Base-by-base conservation (phyloP, 2,329 filamentous ascomycete species). In the Alternaria ventricosa region DNA sequence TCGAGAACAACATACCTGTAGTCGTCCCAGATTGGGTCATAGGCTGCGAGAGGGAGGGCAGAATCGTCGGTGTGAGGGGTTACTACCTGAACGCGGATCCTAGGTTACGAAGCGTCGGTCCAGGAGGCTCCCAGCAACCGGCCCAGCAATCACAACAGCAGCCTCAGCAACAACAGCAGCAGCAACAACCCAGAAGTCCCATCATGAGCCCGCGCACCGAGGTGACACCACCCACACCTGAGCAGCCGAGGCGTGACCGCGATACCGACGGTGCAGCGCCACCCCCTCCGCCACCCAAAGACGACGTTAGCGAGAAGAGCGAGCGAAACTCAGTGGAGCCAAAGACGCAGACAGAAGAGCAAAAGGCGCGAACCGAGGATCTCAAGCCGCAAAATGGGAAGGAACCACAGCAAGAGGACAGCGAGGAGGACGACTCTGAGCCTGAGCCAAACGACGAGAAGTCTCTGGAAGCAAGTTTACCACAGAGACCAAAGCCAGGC, bases 21-120 rank as follows among this genome's bases (percentile, higher is more conserved):
- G 96, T 99, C 22, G 88, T 96, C 43, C 96, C 96, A 20, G 96
- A 99, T 80, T 99, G 96, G 96, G 88, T 99, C 28, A 92, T 97
- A 72, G 95, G 94, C n/a, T 99, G 96, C 78, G 95, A 98, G 82
- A 88, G 92, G 70, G 94, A 93, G 79, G 95, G 95, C 47, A 89
- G 94, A 63, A 97, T 99, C 67, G 90, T 98, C 4, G 94, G 95
- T 54, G 96, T 98, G 28, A 90, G 96, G 72, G 94, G 94, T 71
- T 99, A 97, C 82, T 99, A 99, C 80, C 87, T 99, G 30, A 94
- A 97, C 77, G 96, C 95, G 3, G 90, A 92, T 76, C 88, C 88
- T 18, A 87, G 88, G 73, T 79, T 88, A 70, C 82, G 89, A 59
- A 85, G 87, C 60, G 79, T 86, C 30, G 83, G 83, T 5, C 80